Base-by-base conservation (phyloP, 148 eudicot species). In the Agrostemma githago region DNA sequence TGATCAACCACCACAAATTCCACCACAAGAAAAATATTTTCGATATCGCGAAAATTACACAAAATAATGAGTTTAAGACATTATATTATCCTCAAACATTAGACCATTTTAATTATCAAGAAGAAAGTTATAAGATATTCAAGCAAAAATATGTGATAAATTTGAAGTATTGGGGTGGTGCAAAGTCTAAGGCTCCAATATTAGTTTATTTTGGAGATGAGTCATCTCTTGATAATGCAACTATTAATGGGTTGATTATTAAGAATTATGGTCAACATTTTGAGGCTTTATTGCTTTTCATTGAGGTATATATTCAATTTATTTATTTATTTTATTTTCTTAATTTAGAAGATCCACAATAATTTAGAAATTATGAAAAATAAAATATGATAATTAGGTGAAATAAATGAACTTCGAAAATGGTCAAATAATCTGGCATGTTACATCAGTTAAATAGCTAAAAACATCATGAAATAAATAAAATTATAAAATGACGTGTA, bases 61-160 rank as follows among this genome's bases (percentile, higher is more conserved):
- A 10, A 2, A 15, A 12, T 7, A 65, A 64, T 43, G 68, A 71
- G 9, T 64, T 56, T 42, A 15, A 75, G 57, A 44, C 73, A n/a
- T 44, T 64, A 7, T 75, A 42, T 37, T 75, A 75, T 43, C 37
- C 16, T 63, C 82, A 79, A 71, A 79, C 76, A 56, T 51, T 79
- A 11, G 82, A 79, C 54, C 82, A 79, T 43, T 79, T 79, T 65
- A 74, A 74, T 66, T 79, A 79, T 44, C 82, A 65, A 21, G 79
- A 68, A 9, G 42, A 79, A 64, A 74, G 76, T 75, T 79, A 79
- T 53, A 26, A 21, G 34, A 64, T 10, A 65, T 79, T 79, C 53
- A 64, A 79, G 2, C 79, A 75, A 71, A 79, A 79, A 43, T 79
- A 79, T 21, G 11, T 79, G 19, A 65, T 75, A 1, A 41, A 48